phyloP scores from a whole-genome alignment of 2,329 filamentous ascomycete species.

The Aureobasidium sp. region DNA sequence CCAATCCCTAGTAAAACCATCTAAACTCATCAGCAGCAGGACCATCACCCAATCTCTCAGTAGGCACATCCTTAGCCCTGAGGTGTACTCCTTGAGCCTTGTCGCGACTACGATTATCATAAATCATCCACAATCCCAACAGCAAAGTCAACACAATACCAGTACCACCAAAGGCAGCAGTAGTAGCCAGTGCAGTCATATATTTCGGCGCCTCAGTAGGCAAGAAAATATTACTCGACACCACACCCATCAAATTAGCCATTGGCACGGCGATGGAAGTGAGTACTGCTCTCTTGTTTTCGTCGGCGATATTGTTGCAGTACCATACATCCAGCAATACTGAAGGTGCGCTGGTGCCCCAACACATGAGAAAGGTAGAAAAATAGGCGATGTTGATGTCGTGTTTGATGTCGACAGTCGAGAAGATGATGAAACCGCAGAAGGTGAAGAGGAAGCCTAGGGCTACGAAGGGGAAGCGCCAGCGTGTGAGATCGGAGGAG shows the following conservation, averaged over 20 bases:
- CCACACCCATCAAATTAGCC: conserved; percentile 68
- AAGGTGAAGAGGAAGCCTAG: conserved; percentile 67
- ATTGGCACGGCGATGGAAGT: conserved; percentile 65
- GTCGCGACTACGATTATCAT: conserved; percentile 56
- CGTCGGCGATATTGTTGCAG: conserved; percentile 75
- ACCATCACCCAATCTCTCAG: conserved; percentile 36
- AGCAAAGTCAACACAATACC: conserved; percentile 47
- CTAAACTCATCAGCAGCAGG: conserved; percentile 35
- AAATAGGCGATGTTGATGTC: conserved; percentile 61
- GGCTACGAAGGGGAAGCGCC: conserved; percentile 66
- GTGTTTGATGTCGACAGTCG: conserved; percentile 53
- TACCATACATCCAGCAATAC: conserved; percentile 64
- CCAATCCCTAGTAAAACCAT: conserved; percentile 27
- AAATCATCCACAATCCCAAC: conserved; percentile 56
- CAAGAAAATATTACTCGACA: conserved; percentile 59
- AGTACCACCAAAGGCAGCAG: conserved; percentile 52
- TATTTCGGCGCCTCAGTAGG: conserved; percentile 57
- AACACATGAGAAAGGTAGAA: conserved; percentile 74
- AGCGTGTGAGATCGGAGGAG: conserved; percentile 54
- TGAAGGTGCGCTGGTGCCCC: conserved; percentile 64
- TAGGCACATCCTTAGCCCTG: conserved; percentile 42
- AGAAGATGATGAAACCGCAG: conserved; percentile 70
- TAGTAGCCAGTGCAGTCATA: conserved; percentile 55
- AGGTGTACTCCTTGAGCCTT: conserved; percentile 45
- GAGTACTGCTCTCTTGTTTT: conserved; percentile 60